Percentiles rank a stretch among this genome's conserved stretches.
phyloP scores from a whole-genome alignment of 23 red algal species.

The Gracilaria domingensis region DNA sequence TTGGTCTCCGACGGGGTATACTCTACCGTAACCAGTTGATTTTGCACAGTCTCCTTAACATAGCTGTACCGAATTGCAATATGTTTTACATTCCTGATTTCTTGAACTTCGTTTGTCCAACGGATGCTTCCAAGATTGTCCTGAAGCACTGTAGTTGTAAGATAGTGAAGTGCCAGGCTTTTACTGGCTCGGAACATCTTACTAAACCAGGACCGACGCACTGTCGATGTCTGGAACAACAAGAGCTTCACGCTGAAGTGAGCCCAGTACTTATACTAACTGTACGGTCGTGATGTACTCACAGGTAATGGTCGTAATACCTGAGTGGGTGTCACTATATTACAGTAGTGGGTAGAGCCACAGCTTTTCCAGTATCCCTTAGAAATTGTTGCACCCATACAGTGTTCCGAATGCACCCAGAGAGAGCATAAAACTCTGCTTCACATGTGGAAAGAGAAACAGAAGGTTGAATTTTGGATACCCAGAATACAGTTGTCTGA shows the following conservation, averaged over 20 bases:
- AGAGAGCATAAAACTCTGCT: too few species aligned
- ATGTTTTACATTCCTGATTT: conserved; percentile 42
- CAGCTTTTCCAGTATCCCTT: background rate
- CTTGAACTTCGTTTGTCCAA: conserved; percentile 18
- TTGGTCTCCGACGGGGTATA: conserved; percentile 46
- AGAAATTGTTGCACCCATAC: conserved; percentile 31
- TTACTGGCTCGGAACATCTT: too few species aligned
- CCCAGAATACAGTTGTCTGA: background rate
- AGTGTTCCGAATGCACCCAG: conserved; percentile 6
- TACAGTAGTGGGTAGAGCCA: background rate
- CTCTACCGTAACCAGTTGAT: conserved; percentile 2
- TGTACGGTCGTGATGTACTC: too few species aligned
- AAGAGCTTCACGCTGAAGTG: too few species aligned
- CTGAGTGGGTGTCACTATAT: too few species aligned
- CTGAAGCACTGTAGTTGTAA: too few species aligned
- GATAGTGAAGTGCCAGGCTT: too few species aligned
- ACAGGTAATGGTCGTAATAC: too few species aligned
- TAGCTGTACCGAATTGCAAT: conserved; percentile 11
- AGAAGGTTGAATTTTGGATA: conserved; percentile 23
- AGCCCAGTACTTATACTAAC: too few species aligned
- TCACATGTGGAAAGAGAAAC: conserved; percentile 27
- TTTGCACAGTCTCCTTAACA: conserved; percentile 14
- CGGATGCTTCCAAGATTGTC: conserved; percentile 38
- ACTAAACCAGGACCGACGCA: too few species aligned
- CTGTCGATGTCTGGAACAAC: too few species aligned